phyloP scores from a whole-genome alignment of 768 basidiomycete species.

The Kockovaella imperatae region DNA sequence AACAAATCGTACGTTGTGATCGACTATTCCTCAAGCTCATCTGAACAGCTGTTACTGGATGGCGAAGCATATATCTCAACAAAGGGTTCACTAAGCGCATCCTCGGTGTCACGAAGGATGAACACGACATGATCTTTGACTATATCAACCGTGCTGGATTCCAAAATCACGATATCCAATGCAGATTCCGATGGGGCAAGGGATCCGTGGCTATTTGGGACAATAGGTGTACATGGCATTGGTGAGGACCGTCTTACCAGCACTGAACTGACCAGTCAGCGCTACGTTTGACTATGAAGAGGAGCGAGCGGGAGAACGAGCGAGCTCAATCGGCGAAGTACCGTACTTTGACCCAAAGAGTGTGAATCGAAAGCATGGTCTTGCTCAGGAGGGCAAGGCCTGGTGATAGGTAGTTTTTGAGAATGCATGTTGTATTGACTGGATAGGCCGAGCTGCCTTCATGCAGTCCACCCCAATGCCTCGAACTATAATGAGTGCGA shows the following conservation, averaged over 20 bases:
- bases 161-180: background rate
- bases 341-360: slow-evolving; percentile 9
- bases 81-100: slow-evolving; percentile 28
- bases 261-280: background rate
- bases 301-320: slow-evolving; percentile 11
- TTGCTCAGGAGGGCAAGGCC: slow-evolving; percentile 4
- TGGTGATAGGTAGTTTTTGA: too few relatives aligned
- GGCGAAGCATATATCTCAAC: slow-evolving; percentile 35
- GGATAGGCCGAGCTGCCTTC: too few relatives aligned
- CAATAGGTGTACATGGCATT: slow-evolving; percentile 40
- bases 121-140: slow-evolving; percentile 52
- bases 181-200: slow-evolving; percentile 49
- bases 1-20: slow-evolving; percentile 40
- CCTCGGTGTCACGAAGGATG: slow-evolving; percentile 48
- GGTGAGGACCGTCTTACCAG: background rate
- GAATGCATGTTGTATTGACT: too few relatives aligned
- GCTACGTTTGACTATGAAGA: slow-evolving; percentile 15
- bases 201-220: slow-evolving; percentile 59
- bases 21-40: background rate
- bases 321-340: slow-evolving; percentile 8
- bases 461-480: too few relatives aligned
- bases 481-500: too few relatives aligned
- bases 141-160: slow-evolving; percentile 43
- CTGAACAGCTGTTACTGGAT: slow-evolving; percentile 40
- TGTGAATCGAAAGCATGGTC: background rate